Evolutionary conservation across 768 basidiomycete species (phyloP), one percentile per base, ranked within the genome.

Genomic region (Hypsizygus marmoreus): DNA sequence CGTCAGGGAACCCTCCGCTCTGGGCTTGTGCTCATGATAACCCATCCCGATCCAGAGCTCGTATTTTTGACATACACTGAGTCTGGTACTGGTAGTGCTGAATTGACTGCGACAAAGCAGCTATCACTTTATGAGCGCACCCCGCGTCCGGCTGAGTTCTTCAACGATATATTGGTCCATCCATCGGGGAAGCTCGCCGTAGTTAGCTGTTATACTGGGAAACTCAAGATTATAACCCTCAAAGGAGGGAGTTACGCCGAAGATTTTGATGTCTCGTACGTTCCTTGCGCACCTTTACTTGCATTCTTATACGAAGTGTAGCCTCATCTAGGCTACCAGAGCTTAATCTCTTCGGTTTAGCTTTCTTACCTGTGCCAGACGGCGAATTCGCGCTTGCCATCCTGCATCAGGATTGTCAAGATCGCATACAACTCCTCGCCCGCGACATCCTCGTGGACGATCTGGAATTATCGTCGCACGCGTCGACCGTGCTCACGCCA

Each of bases 41-140:
- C 87, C 48, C 88, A 90, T 55, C 88, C 89, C 1, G 80, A 87
- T 25, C 86, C 89, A 7, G 81, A 83, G 49, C 72, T 91, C 10
- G 63, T 91, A 26, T 72, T 90, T 51, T 68, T 92, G 30, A 60
- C 68, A 3, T 86, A 82, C 57, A 61, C 62, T 2, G 68, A 72
- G 28, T 60, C 69, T 25, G 61, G 59, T 43, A 53, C 43, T 13
- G 68, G 63, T 10, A 58, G 48, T 31, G 69, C 67, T 14, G 61
- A 60, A 24, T 63, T 88, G 12, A 60, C 53, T 2, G 57, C 64
- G 10, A 74, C 67, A 14, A 75, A 76, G 38, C 67, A 72, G 25
- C 57, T 86, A 4, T 66, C 78, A 13, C 65, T 93, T 20, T 69
- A 72, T 45, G 84, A 90, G 39, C 75, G 74, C 25, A 68, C 63